These are phyloP conservation scores for Neospora caninum DNA, from an alignment of 169 alveolate genomes.

Conservation along the genomic window DNA sequence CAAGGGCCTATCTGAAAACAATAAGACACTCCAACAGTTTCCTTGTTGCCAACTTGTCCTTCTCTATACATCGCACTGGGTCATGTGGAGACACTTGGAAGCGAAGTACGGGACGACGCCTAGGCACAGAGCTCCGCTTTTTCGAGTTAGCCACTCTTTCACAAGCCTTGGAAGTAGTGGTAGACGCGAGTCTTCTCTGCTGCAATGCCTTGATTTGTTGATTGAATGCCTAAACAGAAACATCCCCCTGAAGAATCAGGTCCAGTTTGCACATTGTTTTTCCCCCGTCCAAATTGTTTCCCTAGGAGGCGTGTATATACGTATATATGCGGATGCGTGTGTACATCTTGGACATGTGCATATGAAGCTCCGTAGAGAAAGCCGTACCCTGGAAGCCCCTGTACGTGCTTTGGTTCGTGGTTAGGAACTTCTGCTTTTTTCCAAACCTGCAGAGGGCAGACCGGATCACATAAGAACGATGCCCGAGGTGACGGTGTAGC, in stretches of 20 bases:
- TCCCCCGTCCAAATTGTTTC: too few species aligned
- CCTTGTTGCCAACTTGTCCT: too few species aligned
- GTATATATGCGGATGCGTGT: neutral
- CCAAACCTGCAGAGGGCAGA: constrained; percentile 6
- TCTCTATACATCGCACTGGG: too few species aligned
- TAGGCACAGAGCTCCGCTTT: too few species aligned
- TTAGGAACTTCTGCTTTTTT: neutral
- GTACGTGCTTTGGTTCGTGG: constrained; percentile 10
- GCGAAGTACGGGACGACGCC: too few species aligned
- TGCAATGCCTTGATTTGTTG: constrained; percentile 36
- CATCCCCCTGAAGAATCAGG: neutral
- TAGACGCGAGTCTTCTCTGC: constrained; percentile 37
- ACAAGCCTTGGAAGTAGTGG: constrained; percentile 10
- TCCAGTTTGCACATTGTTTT: too few species aligned
- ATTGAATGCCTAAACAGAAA: neutral
- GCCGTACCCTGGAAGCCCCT: constrained; percentile 28
- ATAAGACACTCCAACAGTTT: too few species aligned
- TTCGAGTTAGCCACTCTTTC: neutral
- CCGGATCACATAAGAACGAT: too few species aligned
- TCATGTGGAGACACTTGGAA: too few species aligned
- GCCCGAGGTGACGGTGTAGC: too few species aligned
- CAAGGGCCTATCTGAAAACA: too few species aligned
- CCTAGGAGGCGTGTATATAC: neutral
- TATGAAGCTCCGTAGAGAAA: neutral
- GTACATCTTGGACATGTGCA: neutral